Percentiles rank a stretch among this genome's conserved stretches.
phyloP scores from a whole-genome alignment of 75 land plant species.

The Isoetes taiwanensis region DNA sequence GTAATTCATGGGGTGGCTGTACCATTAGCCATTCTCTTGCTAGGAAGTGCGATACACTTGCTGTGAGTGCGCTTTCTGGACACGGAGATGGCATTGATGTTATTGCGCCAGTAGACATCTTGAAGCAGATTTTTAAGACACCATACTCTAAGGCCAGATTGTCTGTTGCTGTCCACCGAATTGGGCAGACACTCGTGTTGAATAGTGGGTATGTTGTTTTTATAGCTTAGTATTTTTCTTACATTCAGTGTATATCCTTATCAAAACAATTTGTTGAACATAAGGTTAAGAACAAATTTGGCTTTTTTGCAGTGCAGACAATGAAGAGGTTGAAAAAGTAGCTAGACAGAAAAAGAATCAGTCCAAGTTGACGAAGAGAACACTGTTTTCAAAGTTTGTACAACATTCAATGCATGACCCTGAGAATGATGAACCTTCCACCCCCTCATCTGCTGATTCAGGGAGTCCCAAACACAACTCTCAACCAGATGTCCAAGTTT shows the following conservation, averaged over 20 bases:
- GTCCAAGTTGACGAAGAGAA: conserved; percentile 54
- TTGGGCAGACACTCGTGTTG: conserved; percentile 84
- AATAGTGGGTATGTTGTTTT: conserved; percentile 61
- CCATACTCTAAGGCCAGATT: conserved; percentile 90
- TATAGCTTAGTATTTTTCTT: neutral
- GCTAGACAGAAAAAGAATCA: conserved; percentile 57
- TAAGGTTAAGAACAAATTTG: neutral
- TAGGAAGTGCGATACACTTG: conserved; percentile 83
- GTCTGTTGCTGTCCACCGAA: conserved; percentile 87
- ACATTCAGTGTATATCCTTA: too few species aligned
- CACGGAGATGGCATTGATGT: conserved; percentile 97
- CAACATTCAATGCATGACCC: conserved; percentile 93
- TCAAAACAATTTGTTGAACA: neutral
- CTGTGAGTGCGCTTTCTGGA: conserved; percentile 81
- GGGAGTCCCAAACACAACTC: neutral
- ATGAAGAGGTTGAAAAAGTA: conserved; percentile 87
- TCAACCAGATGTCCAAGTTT: neutral
- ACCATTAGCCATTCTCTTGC: conserved; percentile 43
- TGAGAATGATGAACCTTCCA: conserved; percentile 88
- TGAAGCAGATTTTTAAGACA: conserved; percentile 97
- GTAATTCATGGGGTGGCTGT: conserved; percentile 30
- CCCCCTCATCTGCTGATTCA: conserved; percentile 20
- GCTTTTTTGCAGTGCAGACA: conserved; percentile 51
- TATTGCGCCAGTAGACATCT: conserved; percentile 87
- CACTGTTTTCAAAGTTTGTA: conserved; percentile 78